Evolutionary conservation across 257 asterid genomes (phyloP), one percentile per base, ranked within the genome.

Genomic region (Eustoma russellianum): DNA sequence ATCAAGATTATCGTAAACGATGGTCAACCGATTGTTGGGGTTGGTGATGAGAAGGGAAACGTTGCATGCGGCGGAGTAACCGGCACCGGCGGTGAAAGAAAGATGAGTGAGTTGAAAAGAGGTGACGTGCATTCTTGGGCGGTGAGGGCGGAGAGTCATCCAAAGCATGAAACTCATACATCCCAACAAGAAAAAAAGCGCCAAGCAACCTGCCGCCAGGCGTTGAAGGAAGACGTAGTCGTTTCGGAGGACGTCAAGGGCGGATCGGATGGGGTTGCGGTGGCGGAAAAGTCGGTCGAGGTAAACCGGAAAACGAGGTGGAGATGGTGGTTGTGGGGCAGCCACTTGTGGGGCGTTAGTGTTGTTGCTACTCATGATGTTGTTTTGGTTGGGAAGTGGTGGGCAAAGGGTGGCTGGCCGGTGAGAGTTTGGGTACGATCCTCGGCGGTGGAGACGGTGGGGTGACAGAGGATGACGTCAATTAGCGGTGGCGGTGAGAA

Each of bases 21-120:
- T 33, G 13, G 17, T 38, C 48, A 69, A 55, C 34, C 69, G 77
- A 62, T 47, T 56, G 63, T 78, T 78, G 11, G 75, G 53, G 60
- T 79, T 79, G 30, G 77, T 57, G 50, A 75, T 64, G 18, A 46
- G 8, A 17, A 79, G 46, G 17, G 75, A 64, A 13, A 70, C 24
- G 53, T 67, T 72, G 74, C 75, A 79, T 13, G 59, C 51, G 15
- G 67, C 79, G 1, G 73, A 2, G 46, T 48, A 58, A 48, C 48
- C 13, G 55, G 69, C 41, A 46, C 47, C 7, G 30, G 30, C 3
- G 65, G 51, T 53, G 58, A 48, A 0, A 34, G 59, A 4, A 28
- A 69, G 33, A 28, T 63, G 15, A 6, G 77, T 65, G 28, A 74
- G 18, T 33, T 55, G 12, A 52, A 74, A 79, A 46, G 77, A 48